Conservation (phyloP, 805 yeast species). For the Myxozyma lipomycoides region DNA sequence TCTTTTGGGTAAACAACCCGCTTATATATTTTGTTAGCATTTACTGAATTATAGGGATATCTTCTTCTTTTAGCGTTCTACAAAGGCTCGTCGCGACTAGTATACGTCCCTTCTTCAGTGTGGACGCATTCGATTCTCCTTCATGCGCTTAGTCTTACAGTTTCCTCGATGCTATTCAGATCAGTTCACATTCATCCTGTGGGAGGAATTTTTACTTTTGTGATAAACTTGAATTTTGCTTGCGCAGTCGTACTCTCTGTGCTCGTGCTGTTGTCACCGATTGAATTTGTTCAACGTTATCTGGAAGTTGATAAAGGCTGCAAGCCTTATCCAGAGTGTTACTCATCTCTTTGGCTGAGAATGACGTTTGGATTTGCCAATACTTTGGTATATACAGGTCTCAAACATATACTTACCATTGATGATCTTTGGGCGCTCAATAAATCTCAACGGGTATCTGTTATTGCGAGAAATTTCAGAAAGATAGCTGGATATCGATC, state of each 20-base stretch:
- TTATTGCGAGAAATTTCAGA: constrained; percentile 61
- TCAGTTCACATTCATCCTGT: neutral
- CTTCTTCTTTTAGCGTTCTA: neutral
- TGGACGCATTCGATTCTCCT: neutral
- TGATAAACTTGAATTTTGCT: constrained; percentile 35
- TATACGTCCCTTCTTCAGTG: neutral
- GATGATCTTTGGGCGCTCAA: constrained; percentile 81
- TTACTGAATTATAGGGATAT: neutral
- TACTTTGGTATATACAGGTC: constrained; percentile 63
- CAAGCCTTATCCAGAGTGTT: constrained; percentile 72
- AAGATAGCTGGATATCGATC: constrained; percentile 8
- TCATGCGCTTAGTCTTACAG: neutral
- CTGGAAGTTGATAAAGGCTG: constrained; percentile 41
- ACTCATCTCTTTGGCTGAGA: constrained; percentile 56
- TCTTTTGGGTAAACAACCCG: neutral
- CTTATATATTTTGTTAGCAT: neutral
- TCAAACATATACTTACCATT: constrained; percentile 48
- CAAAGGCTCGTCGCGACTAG: neutral
- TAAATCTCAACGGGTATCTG: constrained; percentile 73
- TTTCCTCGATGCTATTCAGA: neutral
- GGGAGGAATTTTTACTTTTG: neutral
- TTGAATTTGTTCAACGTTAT: constrained; percentile 14
- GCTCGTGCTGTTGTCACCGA: constrained; percentile 17
- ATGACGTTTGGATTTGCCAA: constrained; percentile 76
- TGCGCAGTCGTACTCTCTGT: constrained; percentile 45